These are phyloP conservation scores for Nakaseomyces delphensis DNA, from an alignment of 1,139 yeast genomes.

Conservation along the genomic window DNA sequence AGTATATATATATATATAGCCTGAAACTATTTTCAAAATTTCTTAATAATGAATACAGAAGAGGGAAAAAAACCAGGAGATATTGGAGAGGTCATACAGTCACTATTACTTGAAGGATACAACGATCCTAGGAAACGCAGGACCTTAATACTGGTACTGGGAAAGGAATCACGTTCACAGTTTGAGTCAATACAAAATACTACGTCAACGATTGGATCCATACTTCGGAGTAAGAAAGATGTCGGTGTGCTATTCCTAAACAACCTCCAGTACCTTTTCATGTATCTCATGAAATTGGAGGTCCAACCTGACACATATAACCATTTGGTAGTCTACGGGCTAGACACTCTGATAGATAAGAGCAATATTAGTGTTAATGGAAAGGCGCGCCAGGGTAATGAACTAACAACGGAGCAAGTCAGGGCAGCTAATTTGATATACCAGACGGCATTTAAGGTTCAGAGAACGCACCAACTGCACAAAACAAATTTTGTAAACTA, in stretches of 20 bases:
- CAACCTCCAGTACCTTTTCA: slow-evolving; percentile 26
- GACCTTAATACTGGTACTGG: slow-evolving; percentile 23
- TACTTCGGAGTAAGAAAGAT: slow-evolving; percentile 15
- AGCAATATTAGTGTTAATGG: slow-evolving; percentile 5
- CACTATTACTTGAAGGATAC: slow-evolving; percentile 10
- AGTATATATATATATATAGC: no score
- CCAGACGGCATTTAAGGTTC: slow-evolving; percentile 20
- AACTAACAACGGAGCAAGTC: slow-evolving; percentile 10
- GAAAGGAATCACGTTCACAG: slow-evolving; percentile 19
- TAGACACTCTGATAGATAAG: slow-evolving; percentile 18
- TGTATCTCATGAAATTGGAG: slow-evolving; percentile 30
- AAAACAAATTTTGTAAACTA: slow-evolving; percentile 14
- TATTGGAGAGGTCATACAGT: slow-evolving; percentile 9
- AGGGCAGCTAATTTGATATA: slow-evolving; percentile 21
- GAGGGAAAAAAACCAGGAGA: no score
- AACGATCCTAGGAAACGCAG: slow-evolving; percentile 9
- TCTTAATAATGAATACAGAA: no score
- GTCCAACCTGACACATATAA: slow-evolving; percentile 11
- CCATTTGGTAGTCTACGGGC: slow-evolving; percentile 23
- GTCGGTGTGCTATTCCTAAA: slow-evolving; percentile 26
- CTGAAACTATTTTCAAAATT: no score
- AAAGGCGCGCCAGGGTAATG: no score
- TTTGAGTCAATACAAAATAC: slow-evolving; percentile 18
- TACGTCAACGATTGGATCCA: slow-evolving; percentile 17
- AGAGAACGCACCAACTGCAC: slow-evolving; percentile 15